These are phyloP conservation scores for Neurospora tetraspora DNA, from an alignment of 495 filamentous ascomycete genomes.

Conservation along the genomic window DNA sequence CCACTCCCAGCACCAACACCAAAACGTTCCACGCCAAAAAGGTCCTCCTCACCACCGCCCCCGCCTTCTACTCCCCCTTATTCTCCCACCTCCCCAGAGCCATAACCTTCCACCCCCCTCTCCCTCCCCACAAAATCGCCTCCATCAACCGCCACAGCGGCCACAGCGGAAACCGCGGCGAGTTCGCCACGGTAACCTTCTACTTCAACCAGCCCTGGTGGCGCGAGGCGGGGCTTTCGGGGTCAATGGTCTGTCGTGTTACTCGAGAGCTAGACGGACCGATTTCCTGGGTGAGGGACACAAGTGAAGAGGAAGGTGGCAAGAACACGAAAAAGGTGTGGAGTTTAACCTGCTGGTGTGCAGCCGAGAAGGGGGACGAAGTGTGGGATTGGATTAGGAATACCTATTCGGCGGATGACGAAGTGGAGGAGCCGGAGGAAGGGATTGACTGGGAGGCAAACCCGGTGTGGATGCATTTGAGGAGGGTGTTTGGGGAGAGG, in stretches of 20 bases:
- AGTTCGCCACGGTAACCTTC: constrained; percentile 20
- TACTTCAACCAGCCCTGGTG: constrained; percentile 31
- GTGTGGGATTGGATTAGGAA: constrained; percentile 8
- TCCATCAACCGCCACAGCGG: constrained; percentile 11
- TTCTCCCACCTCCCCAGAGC: background rate
- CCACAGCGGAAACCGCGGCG: constrained; percentile 27
- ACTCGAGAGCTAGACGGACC: constrained; percentile 21
- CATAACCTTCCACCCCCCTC: constrained; percentile 23
- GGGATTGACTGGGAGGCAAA: background rate
- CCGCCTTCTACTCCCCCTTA: constrained; percentile 13
- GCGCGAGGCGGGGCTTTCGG: constrained; percentile 19
- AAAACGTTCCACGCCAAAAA: constrained; percentile 20
- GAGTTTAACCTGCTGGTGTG: background rate
- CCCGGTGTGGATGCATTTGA: constrained; percentile 3
- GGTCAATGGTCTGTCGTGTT: constrained; percentile 21
- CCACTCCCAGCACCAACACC: background rate
- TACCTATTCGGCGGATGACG: constrained; percentile 31
- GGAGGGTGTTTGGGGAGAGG: background rate
- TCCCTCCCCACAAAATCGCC: background rate
- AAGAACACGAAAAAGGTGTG: constrained; percentile 14
- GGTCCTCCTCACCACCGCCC: constrained; percentile 30
- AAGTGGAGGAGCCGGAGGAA: background rate
- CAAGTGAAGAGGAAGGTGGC: constrained; percentile 18
- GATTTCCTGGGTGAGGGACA: constrained; percentile 30
- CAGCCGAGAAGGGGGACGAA: background rate